Percentiles rank a stretch among this genome's conserved stretches.
phyloP scores from a whole-genome alignment of 2,329 filamentous ascomycete species.

The Coniosporium tulheliwenetii region DNA sequence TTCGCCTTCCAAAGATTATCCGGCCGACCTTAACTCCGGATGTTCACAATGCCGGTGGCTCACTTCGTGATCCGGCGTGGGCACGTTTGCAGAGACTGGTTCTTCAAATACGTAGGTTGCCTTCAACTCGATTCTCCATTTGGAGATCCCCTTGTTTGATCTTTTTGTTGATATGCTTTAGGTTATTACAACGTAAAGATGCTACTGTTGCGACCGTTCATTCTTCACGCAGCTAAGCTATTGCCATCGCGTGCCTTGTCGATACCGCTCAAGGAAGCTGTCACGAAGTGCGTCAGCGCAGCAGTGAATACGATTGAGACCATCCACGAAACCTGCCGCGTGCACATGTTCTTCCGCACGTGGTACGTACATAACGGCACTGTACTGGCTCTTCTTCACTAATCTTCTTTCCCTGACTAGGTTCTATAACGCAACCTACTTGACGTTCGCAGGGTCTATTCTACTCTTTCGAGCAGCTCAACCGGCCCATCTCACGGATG shows the following conservation, averaged over 20 bases:
- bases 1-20: conserved; percentile 15
- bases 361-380: conserved; percentile 15
- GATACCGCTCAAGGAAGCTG: conserved; percentile 14
- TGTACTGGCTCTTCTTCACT: neutral
- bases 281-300: conserved; percentile 22
- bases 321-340: conserved; percentile 21
- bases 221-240: conserved; percentile 14
- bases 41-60: conserved; percentile 6
- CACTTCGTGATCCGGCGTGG: conserved; percentile 21
- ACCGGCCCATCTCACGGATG: conserved; percentile 13
- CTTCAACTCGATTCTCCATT: neutral
- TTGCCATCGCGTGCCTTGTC: conserved; percentile 8
- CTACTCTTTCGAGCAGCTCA: conserved; percentile 17
- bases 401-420: conserved; percentile 7
- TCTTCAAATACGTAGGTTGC: conserved; percentile 19
- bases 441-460: conserved; percentile 23
- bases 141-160: no score
- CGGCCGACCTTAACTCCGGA: conserved; percentile 11
- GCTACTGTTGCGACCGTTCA: conserved; percentile 21
- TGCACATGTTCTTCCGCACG: conserved; percentile 25
- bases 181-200: conserved; percentile 26
- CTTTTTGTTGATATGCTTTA: conserved; percentile 4
- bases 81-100: conserved; percentile 22
- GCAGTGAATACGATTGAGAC: conserved; percentile 23
- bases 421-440: conserved; percentile 28